Percentiles rank a stretch among this genome's conserved stretches.
These are phyloP conservation scores for Cyanidium caldarium DNA, from an alignment of 23 red algal genomes.

Conservation along the genomic window DNA sequence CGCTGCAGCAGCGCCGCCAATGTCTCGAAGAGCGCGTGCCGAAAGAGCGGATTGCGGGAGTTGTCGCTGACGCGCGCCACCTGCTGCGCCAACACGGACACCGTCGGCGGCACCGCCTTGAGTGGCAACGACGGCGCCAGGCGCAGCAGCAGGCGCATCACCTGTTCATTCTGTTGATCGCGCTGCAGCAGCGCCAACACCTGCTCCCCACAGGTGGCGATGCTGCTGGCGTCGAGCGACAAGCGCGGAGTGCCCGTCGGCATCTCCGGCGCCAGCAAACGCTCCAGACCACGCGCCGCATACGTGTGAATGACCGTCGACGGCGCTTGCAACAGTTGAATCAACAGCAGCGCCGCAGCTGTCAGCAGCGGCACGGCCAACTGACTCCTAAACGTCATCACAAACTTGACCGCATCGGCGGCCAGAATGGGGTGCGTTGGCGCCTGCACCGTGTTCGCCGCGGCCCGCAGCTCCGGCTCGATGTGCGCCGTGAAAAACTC, in stretches of 20 bases:
- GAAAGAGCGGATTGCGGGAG: conserved; percentile 62
- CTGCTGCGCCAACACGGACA: conserved; percentile 17
- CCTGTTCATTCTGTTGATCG: conserved; percentile 43
- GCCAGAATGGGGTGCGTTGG: conserved; percentile 44
- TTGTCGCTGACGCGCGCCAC: conserved; percentile 37
- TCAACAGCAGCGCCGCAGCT: conserved; percentile 11
- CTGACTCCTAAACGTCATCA: conserved; percentile 75
- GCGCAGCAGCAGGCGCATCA: conserved; percentile 39
- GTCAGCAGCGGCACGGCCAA: conserved; percentile 22
- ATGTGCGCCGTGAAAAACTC: conserved; percentile 66
- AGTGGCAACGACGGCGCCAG: conserved; percentile 22
- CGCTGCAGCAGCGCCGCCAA: conserved; percentile 41
- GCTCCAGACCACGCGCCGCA: conserved; percentile 71
- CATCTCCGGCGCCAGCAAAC: conserved; percentile 22
- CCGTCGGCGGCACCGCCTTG: conserved; percentile 14
- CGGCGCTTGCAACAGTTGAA: conserved; percentile 25
- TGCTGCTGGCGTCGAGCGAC: not conserved
- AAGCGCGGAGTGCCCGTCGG: not conserved
- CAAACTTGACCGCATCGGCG: conserved; percentile 83
- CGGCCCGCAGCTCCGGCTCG: conserved; percentile 30
- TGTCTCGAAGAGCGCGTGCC: conserved; percentile 85
- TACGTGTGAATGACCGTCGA: conserved; percentile 66
- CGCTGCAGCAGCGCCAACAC: conserved; percentile 5
- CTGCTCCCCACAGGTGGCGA: conserved; percentile 1
- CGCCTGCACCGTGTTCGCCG: conserved; percentile 8